These are phyloP conservation scores for Ballota nigra DNA, from an alignment of 257 asterid genomes.

Conservation along the genomic window DNA sequence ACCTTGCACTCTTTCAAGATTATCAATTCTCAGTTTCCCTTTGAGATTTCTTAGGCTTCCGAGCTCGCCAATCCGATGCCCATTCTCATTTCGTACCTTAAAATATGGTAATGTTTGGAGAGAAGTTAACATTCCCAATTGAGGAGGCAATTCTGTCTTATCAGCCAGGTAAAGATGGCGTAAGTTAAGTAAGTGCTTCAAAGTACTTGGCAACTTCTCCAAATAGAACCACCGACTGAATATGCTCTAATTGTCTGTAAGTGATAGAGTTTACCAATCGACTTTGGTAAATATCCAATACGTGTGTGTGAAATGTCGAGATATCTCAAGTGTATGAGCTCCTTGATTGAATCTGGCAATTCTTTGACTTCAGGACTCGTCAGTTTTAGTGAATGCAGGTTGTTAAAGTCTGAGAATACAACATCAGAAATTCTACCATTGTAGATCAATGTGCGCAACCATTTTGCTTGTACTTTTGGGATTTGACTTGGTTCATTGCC, in stretches of 20 bases:
- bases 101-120: background rate
- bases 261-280: background rate
- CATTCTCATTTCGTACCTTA: no score
- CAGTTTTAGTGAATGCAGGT: background rate
- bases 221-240: no score
- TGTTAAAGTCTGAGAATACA: no score
- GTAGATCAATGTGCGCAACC: no score
- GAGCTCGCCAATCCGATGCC: no score
- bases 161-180: background rate
- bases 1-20: no score
- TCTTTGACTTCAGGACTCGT: background rate
- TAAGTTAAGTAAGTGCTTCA: background rate
- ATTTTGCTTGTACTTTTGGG: no score
- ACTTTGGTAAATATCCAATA: background rate
- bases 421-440: no score
- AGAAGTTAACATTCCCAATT: background rate
- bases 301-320: background rate
- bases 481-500: no score
- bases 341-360: background rate
- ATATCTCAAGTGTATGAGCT: background rate
- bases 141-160: background rate
- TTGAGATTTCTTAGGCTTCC: no score
- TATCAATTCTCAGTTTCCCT: no score
- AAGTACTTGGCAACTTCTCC: background rate
- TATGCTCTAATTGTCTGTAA: background rate